Evolutionary conservation across 768 basidiomycete genomes (phyloP).

Genomic region (Cantharellus cinnabarinus): DNA sequence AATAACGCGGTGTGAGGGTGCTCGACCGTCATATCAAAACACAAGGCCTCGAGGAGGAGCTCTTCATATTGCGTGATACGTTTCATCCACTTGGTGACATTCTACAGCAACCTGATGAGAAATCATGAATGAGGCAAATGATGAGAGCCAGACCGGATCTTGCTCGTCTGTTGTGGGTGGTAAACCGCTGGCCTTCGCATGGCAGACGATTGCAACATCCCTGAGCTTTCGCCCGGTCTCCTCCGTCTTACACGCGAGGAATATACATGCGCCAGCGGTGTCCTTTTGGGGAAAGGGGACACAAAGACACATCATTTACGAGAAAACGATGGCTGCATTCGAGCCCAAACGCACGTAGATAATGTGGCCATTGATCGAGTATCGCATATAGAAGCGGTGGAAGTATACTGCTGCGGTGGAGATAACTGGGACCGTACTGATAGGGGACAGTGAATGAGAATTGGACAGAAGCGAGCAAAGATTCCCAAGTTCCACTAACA

Average conservation of each 20-base stretch:
- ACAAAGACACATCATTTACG: neutral
- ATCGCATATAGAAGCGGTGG: constrained; percentile 79
- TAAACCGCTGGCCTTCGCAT: neutral
- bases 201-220: constrained; percentile 48
- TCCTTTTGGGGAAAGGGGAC: constrained; percentile 26
- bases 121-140: constrained; percentile 1
- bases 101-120: constrained; percentile 22
- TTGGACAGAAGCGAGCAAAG: neutral
- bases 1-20: constrained; percentile 63
- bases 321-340: neutral
- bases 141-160: neutral
- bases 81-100: constrained; percentile 50
- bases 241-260: constrained; percentile 80
- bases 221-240: constrained; percentile 71
- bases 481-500: constrained; percentile 32
- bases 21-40: constrained; percentile 65
- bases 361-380: constrained; percentile 42
- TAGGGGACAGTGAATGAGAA: neutral
- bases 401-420: constrained; percentile 82
- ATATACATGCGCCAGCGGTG: constrained; percentile 69
- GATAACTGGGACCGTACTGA: constrained; percentile 59
- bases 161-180: neutral
- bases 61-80: constrained; percentile 59
- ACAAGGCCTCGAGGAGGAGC: constrained; percentile 57
- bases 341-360: neutral